Evolutionary conservation across 192 early-diverging fungal species (phyloP).

Genomic region (Linnemannia schmuckeri): DNA sequence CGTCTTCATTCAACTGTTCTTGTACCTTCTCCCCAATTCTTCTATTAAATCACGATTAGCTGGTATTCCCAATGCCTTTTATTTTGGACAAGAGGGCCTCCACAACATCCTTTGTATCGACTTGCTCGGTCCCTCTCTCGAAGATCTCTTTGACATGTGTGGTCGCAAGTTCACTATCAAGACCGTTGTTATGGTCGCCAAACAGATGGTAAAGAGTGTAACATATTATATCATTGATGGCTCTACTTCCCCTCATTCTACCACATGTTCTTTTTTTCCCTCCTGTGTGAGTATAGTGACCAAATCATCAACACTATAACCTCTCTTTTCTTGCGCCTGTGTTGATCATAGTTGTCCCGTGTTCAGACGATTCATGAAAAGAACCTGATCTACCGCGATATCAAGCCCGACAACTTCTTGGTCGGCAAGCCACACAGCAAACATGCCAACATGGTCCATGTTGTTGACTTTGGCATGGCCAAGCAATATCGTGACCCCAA

Average conservation of each 20-base stretch:
- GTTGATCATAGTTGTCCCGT: constrained; percentile 66
- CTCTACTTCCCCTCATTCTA: too few species aligned
- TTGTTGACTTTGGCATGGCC: constrained; percentile 99
- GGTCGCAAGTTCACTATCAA: constrained; percentile 91
- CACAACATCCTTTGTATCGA: constrained; percentile 97
- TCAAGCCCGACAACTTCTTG: constrained; percentile 99
- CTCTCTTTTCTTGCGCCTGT: too few species aligned
- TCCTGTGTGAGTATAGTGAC: too few species aligned
- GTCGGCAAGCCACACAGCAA: constrained; percentile 82
- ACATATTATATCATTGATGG: too few species aligned
- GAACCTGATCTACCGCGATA: constrained; percentile 97
- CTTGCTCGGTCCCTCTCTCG: constrained; percentile 91
- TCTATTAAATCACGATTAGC: constrained; percentile 44
- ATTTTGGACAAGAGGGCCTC: constrained; percentile 98
- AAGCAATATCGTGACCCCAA: constrained; percentile 98
- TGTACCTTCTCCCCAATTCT: too few species aligned
- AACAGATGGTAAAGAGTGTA: constrained; percentile 82
- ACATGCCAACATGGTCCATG: constrained; percentile 78
- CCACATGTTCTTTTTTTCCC: not conserved
- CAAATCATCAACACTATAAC: too few species aligned
- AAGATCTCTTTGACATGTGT: constrained; percentile 98
- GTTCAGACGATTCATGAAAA: constrained; percentile 95
- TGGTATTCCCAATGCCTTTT: constrained; percentile 92
- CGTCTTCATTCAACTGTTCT: too few species aligned
- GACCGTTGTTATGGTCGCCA: constrained; percentile 95